phyloP scores from a whole-genome alignment of 108 stramenopile genomes.

The Conticribra guillardii region DNA sequence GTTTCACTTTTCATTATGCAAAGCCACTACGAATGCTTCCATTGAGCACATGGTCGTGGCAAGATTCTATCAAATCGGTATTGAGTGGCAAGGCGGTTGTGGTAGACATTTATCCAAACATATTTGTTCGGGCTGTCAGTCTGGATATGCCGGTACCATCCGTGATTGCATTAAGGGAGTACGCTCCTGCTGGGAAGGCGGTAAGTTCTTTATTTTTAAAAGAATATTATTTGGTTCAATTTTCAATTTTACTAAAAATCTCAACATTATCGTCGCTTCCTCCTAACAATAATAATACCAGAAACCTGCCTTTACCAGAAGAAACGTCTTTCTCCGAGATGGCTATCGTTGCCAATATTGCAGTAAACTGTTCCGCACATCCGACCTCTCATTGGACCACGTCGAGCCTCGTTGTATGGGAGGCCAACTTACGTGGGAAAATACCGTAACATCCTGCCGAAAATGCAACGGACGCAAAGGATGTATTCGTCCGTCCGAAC shows the following conservation, averaged over 20 bases:
- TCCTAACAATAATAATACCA: background rate
- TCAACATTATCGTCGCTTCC: slow-evolving; percentile 15
- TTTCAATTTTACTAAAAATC: too few species aligned
- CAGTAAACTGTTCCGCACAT: slow-evolving; percentile 59
- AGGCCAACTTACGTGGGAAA: slow-evolving; percentile 77
- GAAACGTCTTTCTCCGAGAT: slow-evolving; percentile 88
- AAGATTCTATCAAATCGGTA: slow-evolving; percentile 86
- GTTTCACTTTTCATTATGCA: slow-evolving; percentile 8
- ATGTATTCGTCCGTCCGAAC: slow-evolving; percentile 50
- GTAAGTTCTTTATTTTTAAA: slow-evolving; percentile 14
- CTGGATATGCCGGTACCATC: slow-evolving; percentile 73
- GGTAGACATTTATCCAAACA: slow-evolving; percentile 82
- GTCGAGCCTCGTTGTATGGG: slow-evolving; percentile 75
- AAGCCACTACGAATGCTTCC: slow-evolving; percentile 74
- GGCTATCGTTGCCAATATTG: slow-evolving; percentile 90
- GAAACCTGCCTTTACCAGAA: slow-evolving; percentile 77
- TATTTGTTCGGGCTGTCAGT: slow-evolving; percentile 74
- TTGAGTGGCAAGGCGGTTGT: slow-evolving; percentile 82
- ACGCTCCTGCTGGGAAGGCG: slow-evolving; percentile 55
- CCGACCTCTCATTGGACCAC: slow-evolving; percentile 85
- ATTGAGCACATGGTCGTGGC: slow-evolving; percentile 83
- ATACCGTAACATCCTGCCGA: slow-evolving; percentile 79
- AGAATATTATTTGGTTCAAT: too few species aligned
- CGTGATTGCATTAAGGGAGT: slow-evolving; percentile 84
- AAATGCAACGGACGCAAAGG: slow-evolving; percentile 87